These are phyloP conservation scores for Datura wrightii DNA, from an alignment of 257 asterid genomes.

Conservation along the genomic window DNA sequence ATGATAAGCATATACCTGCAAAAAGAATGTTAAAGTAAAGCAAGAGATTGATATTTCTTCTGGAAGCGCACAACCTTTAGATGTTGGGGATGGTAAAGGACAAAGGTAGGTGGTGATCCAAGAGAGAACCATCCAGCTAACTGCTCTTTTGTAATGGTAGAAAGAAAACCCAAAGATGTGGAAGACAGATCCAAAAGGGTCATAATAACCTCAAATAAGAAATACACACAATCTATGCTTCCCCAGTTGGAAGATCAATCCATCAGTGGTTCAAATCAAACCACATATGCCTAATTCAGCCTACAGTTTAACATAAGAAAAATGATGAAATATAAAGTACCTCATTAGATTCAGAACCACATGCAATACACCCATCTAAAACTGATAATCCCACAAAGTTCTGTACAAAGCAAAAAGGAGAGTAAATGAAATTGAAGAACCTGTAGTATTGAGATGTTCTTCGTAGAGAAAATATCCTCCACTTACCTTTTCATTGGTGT, in stretches of 20 bases:
- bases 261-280: not conserved
- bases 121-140: too few species aligned
- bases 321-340: constrained; percentile 37
- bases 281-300: not conserved
- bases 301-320: not conserved
- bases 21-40: constrained; percentile 18
- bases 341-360: constrained; percentile 74
- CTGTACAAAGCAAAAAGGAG: constrained; percentile 39
- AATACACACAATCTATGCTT: too few species aligned
- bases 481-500: constrained; percentile 52
- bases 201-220: too few species aligned
- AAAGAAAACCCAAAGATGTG: too few species aligned
- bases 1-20: constrained; percentile 67
- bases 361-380: constrained; percentile 57
- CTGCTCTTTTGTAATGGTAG: too few species aligned
- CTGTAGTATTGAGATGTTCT: constrained; percentile 11
- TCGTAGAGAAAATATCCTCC: not conserved
- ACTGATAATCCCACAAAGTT: constrained; percentile 64
- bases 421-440: not conserved
- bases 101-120: not conserved
- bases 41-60: not conserved
- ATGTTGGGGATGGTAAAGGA: not conserved
- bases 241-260: too few species aligned
- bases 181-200: too few species aligned
- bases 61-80: not conserved